Conservation (phyloP, 345 rosid genomes). For the Salix udensis region DNA sequence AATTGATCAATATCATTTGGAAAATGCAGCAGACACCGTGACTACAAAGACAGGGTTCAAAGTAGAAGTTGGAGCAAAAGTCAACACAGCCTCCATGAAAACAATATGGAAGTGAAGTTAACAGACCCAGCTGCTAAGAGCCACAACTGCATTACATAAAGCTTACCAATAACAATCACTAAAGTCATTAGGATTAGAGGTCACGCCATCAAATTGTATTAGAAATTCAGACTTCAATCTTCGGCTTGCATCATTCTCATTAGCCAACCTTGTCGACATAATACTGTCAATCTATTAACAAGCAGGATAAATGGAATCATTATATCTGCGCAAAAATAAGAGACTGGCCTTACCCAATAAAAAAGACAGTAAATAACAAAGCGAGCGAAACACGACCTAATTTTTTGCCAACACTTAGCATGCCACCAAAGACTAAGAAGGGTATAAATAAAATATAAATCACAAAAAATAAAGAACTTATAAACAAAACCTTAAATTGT, state of each 20-base stretch:
- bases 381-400: neutral
- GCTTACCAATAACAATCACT: slow-evolving; percentile 84
- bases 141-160: slow-evolving; percentile 4
- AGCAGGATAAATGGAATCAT: slow-evolving; percentile 5
- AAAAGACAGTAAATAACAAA: neutral
- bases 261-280: slow-evolving; percentile 79
- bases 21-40: neutral
- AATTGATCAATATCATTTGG: neutral
- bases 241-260: slow-evolving; percentile 93
- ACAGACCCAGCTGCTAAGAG: neutral
- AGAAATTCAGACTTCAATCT: slow-evolving; percentile 92
- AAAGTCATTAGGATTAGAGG: slow-evolving; percentile 77
- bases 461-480: too few species aligned
- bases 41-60: neutral
- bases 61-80: too few species aligned
- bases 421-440: too few species aligned
- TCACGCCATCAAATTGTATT: slow-evolving; percentile 90
- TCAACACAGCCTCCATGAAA: too few species aligned
- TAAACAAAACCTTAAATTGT: too few species aligned
- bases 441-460: too few species aligned
- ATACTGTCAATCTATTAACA: slow-evolving; percentile 79
- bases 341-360: neutral
- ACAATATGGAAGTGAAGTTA: neutral
- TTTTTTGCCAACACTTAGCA: too few species aligned
- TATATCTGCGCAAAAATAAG: neutral